Base-by-base conservation (phyloP, 768 basidiomycete species). In the Phallus indusiatus region DNA sequence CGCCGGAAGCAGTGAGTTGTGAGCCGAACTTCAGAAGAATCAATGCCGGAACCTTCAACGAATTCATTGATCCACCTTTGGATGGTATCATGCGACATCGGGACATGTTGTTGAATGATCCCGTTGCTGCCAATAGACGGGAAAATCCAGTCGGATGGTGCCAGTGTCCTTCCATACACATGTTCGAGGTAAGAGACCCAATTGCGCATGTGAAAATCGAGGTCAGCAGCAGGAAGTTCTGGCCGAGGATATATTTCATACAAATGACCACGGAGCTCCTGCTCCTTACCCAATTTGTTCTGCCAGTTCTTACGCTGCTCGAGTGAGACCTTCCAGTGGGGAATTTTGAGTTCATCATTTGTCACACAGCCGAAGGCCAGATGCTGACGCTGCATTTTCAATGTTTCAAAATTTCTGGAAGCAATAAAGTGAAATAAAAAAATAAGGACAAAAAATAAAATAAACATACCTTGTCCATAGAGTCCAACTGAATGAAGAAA, bases 1-100 rank as follows among this genome's bases (percentile, higher is more conserved):
- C 70, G 63, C 9, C 69, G 65, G 47, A 74, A 69, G 33, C 65
- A 71, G 53, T 75, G 74, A 0, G 74, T 74, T 17, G 58, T 59
- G 14, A 70, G 58, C 42, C n/a, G 42, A 4, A n/a, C 42, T 42
- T 42, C 42, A 3, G 42, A 42, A 16, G 18, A 12, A 42, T 42
- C 42, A 42, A 42, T 42, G 1, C 64, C 67, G 1, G 71, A 70
- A 0, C 28, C 64, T 1, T 35, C 5, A 0, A 63, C 56, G 33
- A 73, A 72, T 59, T 65, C 61, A 10, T 64, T 60, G 47, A 75
- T 64, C 55, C 60, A 54, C 20, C 68, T 68, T 56, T 70, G 68
- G 9, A 70, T 58, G 1, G 34, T 58, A n/a, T 74, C 63, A 22
- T 73, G 67, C 14, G 64, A 66, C 62, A 74, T 65, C 1, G 49